Conservation (phyloP, 1,284 basidiomycete genomes). For the Rugosomyces carneus region DNA sequence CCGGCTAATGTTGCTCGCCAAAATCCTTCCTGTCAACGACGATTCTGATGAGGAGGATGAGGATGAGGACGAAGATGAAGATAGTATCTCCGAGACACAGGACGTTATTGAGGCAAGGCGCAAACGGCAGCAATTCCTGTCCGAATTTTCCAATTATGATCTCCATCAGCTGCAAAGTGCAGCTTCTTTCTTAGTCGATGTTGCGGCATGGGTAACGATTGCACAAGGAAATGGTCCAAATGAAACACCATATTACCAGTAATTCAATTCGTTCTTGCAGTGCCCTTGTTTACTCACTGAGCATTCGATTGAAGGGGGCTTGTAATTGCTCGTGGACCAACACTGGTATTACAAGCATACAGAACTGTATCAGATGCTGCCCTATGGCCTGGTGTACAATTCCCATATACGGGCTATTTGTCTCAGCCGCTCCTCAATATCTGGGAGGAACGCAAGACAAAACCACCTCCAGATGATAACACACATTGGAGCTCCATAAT, state of each 20-base stretch:
- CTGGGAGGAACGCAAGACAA: conserved; percentile 21
- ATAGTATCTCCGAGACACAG: conserved; percentile 9
- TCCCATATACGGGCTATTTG: conserved; percentile 15
- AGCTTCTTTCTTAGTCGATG: conserved; percentile 20
- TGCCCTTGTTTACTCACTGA: neutral
- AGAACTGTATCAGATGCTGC: neutral
- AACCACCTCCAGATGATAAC: conserved; percentile 15
- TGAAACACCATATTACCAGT: neutral
- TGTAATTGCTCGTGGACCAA: conserved; percentile 9
- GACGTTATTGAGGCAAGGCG: conserved; percentile 6
- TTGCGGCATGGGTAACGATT: conserved; percentile 4
- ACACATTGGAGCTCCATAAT: conserved; percentile 25
- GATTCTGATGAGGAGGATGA: neutral
- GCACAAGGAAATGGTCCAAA: conserved; percentile 3
- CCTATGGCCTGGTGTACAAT: conserved; percentile 1
- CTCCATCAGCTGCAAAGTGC: conserved; percentile 24
- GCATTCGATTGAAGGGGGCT: conserved; percentile 5
- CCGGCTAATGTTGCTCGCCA: conserved; percentile 24
- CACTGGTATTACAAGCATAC: conserved; percentile 15
- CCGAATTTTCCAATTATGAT: conserved; percentile 20
- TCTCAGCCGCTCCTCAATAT: conserved; percentile 18
- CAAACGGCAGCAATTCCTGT: conserved; percentile 17
- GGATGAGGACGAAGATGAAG: conserved; percentile 8
- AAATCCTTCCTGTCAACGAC: conserved; percentile 12
- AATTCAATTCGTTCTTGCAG: neutral